A percentile compares a stretch with the other conserved stretches of the same genome.
These are phyloP conservation scores for Angomonas desouzai DNA, from an alignment of 208 protist species.

Conservation along the genomic window DNA sequence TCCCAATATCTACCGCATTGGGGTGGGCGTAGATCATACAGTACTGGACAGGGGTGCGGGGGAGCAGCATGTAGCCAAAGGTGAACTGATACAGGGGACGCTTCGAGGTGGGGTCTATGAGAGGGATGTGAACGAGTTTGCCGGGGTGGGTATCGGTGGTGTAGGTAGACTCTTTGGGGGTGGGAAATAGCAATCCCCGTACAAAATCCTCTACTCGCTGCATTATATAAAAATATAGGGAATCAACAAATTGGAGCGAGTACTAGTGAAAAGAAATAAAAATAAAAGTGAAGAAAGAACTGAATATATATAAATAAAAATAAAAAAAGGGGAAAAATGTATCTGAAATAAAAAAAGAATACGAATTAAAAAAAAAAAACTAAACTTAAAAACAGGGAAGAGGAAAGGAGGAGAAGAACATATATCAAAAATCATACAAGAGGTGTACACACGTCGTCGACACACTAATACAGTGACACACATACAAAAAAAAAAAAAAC, in stretches of 20 bases:
- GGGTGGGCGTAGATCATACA: constrained; percentile 76
- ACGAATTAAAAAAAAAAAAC: too few species aligned
- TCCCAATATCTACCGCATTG: constrained; percentile 83
- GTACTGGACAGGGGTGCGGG: constrained; percentile 34
- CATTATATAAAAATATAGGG: too few species aligned
- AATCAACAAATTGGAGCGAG: too few species aligned
- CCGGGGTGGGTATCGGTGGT: not conserved
- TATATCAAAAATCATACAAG: too few species aligned
- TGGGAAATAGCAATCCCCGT: not conserved
- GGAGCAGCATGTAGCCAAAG: constrained; percentile 2
- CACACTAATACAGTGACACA: too few species aligned
- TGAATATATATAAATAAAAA: constrained; percentile 3
- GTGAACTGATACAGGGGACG: not conserved
- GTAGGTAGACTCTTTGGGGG: not conserved
- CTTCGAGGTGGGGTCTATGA: not conserved
- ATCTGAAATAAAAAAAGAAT: not conserved
- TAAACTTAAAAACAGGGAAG: constrained; percentile 12
- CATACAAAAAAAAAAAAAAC: constrained; percentile 10
- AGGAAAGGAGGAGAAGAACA: constrained; percentile 2
- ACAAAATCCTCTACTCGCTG: not conserved
- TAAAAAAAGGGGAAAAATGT: constrained; percentile 9
- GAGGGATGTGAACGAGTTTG: constrained; percentile 1
- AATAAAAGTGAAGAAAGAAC: constrained; percentile 1
- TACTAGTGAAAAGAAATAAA: constrained; percentile 19
- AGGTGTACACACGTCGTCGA: not conserved